Conservation (phyloP, 2,329 filamentous ascomycete species). For the Sporothrix brasiliensis region DNA sequence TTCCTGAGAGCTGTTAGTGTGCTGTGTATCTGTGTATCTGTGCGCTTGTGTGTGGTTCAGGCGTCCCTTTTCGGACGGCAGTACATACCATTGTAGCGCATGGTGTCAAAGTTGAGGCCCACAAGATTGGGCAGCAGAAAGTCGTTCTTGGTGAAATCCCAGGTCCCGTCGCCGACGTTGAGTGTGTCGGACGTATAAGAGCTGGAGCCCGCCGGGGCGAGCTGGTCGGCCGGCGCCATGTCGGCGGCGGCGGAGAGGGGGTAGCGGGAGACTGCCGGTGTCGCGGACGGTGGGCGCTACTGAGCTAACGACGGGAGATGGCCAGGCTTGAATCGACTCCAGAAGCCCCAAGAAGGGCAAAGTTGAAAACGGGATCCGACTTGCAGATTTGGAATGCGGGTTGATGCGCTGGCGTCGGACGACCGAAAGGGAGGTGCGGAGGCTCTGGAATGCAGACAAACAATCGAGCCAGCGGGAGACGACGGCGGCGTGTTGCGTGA, state of each 20-base stretch:
- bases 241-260: conserved; percentile 47
- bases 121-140: conserved; percentile 78
- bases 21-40: neutral
- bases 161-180: conserved; percentile 79
- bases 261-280: neutral
- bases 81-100: conserved; percentile 76
- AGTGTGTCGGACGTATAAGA: conserved; percentile 74
- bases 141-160: conserved; percentile 75
- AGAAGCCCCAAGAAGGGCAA: neutral
- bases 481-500: neutral
- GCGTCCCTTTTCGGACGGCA: too few relatives aligned
- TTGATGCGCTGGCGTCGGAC: conserved; percentile 9
- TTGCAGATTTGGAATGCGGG: conserved; percentile 12
- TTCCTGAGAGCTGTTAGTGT: conserved; percentile 55
- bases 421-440: neutral
- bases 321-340: conserved; percentile 13
- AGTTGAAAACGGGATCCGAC: neutral
- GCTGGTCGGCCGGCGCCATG: conserved; percentile 63
- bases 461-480: neutral
- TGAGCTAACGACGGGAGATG: conserved; percentile 2
- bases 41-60: neutral
- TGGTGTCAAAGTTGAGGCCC: conserved; percentile 77
- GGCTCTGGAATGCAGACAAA: conserved; percentile 18
- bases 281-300: neutral
- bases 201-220: conserved; percentile 71